Evolutionary conservation across 768 basidiomycete species (phyloP).

Genomic region (Suillus hirtellus): DNA sequence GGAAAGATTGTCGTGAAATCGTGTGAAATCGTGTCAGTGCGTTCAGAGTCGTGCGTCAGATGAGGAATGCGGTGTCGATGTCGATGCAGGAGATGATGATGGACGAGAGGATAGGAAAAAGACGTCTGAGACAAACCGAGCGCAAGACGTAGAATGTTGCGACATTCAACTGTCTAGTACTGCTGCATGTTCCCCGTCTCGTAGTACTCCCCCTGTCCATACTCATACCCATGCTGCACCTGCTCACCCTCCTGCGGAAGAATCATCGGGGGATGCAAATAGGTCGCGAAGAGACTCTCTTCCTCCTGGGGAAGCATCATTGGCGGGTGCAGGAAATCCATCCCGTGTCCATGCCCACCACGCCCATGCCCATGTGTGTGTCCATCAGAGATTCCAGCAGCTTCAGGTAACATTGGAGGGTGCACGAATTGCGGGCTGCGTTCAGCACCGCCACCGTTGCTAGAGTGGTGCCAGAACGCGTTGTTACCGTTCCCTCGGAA

Average conservation of each 20-base stretch:
- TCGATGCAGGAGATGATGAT: neutral
- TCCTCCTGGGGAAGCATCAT: conserved; percentile 65
- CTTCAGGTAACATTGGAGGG: conserved; percentile 62
- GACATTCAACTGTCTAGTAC: conserved; percentile 20
- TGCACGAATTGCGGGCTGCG: conserved; percentile 61
- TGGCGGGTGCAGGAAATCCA: conserved; percentile 73
- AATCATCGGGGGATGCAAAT: conserved; percentile 58
- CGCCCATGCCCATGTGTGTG: neutral
- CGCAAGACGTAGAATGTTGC: neutral
- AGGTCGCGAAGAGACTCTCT: conserved; percentile 55
- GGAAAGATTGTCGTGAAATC: neutral
- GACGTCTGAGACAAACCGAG: conserved; percentile 4
- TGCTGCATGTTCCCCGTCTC: conserved; percentile 38
- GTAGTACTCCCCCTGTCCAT: conserved; percentile 31
- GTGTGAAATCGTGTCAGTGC: neutral
- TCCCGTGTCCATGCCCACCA: conserved; percentile 21
- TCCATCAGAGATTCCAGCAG: neutral
- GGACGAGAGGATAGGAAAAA: conserved; percentile 3
- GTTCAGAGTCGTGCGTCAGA: conserved; percentile 3
- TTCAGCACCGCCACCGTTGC: conserved; percentile 66
- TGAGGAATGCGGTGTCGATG: neutral
- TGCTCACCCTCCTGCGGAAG: conserved; percentile 40
- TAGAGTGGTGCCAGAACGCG: conserved; percentile 78
- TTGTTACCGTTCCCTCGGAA: conserved; percentile 57
- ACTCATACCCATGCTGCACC: conserved; percentile 15